phyloP scores from a whole-genome alignment of 176 grass and related monocot genomes.

The Otatea glauca region DNA sequence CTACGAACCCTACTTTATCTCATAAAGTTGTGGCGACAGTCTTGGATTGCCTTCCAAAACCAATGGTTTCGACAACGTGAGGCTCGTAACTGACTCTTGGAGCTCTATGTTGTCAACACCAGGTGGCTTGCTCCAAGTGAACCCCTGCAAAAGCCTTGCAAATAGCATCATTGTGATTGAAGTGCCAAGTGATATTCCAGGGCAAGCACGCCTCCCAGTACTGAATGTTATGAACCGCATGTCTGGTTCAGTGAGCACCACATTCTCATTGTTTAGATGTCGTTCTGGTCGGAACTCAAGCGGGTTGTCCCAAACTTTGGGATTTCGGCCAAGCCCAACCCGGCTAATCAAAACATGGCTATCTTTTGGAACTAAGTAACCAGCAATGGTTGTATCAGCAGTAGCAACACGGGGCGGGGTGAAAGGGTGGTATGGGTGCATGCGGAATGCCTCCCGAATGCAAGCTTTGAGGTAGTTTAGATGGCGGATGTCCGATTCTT shows the following conservation, averaged over 20 bases:
- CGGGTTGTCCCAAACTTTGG: conserved; percentile 29
- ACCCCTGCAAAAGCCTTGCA: conserved; percentile 54
- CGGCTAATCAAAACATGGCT: conserved; percentile 36
- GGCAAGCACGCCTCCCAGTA: conserved; percentile 40
- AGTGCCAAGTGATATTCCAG: conserved; percentile 19
- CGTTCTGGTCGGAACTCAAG: conserved; percentile 33
- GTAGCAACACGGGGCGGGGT: conserved; percentile 41
- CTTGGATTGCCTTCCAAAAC: conserved; percentile 14
- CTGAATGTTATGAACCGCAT: conserved; percentile 49
- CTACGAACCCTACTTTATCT: neutral
- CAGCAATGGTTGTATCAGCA: neutral
- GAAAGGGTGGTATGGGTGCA: conserved; percentile 45
- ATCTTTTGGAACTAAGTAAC: conserved; percentile 47
- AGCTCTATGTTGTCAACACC: neutral
- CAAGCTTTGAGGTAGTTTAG: conserved; percentile 47
- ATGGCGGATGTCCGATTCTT: conserved; percentile 33
- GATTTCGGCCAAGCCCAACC: conserved; percentile 25
- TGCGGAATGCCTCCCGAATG: conserved; percentile 26
- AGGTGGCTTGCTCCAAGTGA: conserved; percentile 22
- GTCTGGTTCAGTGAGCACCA: conserved; percentile 37
- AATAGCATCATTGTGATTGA: conserved; percentile 42
- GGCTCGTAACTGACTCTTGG: conserved; percentile 6
- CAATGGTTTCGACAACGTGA: conserved; percentile 14
- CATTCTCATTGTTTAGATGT: neutral
- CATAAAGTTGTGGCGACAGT: neutral